Percentiles rank a stretch among this genome's conserved stretches.
Conservation (phyloP, 352 stramenopile genomes). For the Pythium chondricola region DNA sequence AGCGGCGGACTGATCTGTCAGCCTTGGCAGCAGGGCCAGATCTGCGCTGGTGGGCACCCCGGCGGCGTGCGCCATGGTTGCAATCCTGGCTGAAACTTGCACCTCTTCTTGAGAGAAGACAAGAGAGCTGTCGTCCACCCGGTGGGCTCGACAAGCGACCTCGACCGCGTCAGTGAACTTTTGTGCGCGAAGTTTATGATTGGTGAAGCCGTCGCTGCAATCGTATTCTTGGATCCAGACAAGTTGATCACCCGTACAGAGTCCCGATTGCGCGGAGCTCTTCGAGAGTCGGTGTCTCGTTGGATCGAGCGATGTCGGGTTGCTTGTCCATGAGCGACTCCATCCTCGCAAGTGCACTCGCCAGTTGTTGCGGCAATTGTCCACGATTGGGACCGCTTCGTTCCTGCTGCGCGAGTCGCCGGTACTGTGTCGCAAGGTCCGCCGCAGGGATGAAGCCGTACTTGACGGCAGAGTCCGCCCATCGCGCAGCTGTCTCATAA, state of each 20-base stretch:
- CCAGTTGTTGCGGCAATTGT: too few species aligned
- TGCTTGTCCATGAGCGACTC: too few species aligned
- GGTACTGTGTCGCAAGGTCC: background rate
- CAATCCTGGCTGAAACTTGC: background rate
- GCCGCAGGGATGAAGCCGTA: constrained; percentile 2
- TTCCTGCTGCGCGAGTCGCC: too few species aligned
- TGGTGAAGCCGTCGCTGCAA: too few species aligned
- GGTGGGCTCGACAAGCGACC: background rate
- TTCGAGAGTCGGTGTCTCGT: background rate
- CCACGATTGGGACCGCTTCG: too few species aligned
- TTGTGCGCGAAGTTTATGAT: too few species aligned
- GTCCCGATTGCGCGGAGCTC: background rate
- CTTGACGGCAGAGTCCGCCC: background rate
- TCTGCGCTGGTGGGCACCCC: background rate
- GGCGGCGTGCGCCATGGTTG: background rate
- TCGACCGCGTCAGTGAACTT: background rate
- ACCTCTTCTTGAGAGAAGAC: constrained; percentile 1
- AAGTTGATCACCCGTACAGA: background rate
- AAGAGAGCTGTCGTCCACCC: constrained; percentile 1
- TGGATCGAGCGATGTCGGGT: background rate
- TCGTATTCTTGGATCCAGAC: background rate
- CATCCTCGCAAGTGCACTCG: too few species aligned
- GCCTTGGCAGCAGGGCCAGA: background rate
- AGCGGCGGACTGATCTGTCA: background rate
- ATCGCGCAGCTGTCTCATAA: constrained; percentile 3